Evolutionary conservation across 805 yeast genomes (phyloP), one percentile per base, ranked within the genome.

Genomic region (Lachancea fermentati): DNA sequence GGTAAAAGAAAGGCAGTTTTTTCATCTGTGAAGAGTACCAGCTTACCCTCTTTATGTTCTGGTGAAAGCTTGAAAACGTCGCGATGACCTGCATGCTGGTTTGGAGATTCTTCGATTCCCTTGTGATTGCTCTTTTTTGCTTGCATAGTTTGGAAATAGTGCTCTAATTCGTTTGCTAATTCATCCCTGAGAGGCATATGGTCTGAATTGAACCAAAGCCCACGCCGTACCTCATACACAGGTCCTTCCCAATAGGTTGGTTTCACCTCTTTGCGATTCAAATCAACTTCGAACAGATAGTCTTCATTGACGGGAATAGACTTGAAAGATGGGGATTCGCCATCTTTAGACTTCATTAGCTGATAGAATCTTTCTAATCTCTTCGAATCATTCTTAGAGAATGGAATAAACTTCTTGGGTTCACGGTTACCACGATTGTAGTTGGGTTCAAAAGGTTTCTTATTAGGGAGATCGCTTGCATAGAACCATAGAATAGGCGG

Each of bases 221-320:
- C 96, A 40, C 97, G 66, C 34, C 96, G 68, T 1, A 91, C 82
- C 44, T 85, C 88, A 55, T 79, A 91, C 0, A 68, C 64, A 0
- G 96, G 93, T 1, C 97, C 97, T 5, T 77, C 79, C 97, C 97
- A 91, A 57, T 79, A 91, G 0, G 80, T 73, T 0, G 97, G 94
- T 3, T 63, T 48, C 51, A 89, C 58, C 36, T 69, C 71, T 60
- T 78, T 70, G 5, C 64, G 60, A 0, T 55, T 46, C 15, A 91
- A 45, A 52, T 86, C 78, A 4, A 87, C 96, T 51, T 78, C 76
- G 52, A 84, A 85, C 18, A 91, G 65, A 17, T 76, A 74, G 55
- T 89, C 97, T 52, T 86, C 95, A 54, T 81, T 81, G 1, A 91
- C 97, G 1, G 74, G 73, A 3, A 83, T 74, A 11, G 33, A 35